Evolutionary conservation across 805 yeast species (phyloP), one percentile per base, ranked within the genome.

Genomic region (Saccharomycopsis schoenii): DNA sequence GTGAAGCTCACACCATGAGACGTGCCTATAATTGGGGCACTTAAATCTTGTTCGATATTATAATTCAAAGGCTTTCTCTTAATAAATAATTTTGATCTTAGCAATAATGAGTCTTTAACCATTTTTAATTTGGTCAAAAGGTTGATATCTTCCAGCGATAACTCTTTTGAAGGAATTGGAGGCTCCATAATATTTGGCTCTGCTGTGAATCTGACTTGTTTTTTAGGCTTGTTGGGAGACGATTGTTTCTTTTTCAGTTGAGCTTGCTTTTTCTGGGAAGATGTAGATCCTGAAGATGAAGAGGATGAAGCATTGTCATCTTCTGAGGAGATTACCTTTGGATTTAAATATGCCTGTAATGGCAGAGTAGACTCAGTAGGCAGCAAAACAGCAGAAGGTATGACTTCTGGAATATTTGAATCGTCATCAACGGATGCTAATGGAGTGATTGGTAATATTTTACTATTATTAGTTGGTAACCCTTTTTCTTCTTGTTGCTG

Each of bases 101-200:
- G n/a, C n/a, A 47, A 47, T 14, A 63, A 52, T 14, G 60, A 41
- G 24, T 41, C 43, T 52, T 60, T 63, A 19, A 63, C 60, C 37
- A 61, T 41, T 39, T 47, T 63, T 17, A 63, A 50, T 41, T 63
- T 63, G n/a, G 57, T 56, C 57, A 63, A 61, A 21, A 63, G 56
- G 19, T 56, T 63, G 43, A 60, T 42, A 17, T 63, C 65, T 25
- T 63, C 65, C 34, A 43, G 21, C 8, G 63, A 58, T 14, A 60
- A 42, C 15, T 36, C 37, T 17, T 56, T 41, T 6, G 52, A 24
- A 19, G 29, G n/a, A 47, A 47, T 21, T 11, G 14, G 17, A 21
- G 34, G n/a, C n/a, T 47, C 52, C 15, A 24, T 47, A 21, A 47
- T 24, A 4, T 24, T 25, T 47, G 52, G 19, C 15, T 47, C 52